Evolutionary conservation across 2,329 filamentous ascomycete genomes (phyloP).

Genomic region (Aspergillus vadensis): DNA sequence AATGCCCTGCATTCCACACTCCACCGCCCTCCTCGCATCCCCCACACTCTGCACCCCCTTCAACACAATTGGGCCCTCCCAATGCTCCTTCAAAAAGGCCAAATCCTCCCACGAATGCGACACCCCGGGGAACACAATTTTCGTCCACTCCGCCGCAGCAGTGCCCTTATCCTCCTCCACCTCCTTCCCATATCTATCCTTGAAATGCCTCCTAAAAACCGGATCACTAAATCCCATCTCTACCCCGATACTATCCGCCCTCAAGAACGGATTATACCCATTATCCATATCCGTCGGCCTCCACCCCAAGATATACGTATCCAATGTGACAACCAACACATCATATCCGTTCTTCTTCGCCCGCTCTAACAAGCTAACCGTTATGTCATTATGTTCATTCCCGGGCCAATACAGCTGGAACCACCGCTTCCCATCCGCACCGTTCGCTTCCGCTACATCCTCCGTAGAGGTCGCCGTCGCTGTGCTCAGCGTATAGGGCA

Average conservation of each 20-base stretch:
- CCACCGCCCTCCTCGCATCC: slow-evolving; percentile 49
- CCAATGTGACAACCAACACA: slow-evolving; percentile 70
- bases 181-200: slow-evolving; percentile 44
- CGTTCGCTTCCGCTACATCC: slow-evolving; percentile 62
- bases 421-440: slow-evolving; percentile 59
- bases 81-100: slow-evolving; percentile 56
- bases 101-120: slow-evolving; percentile 64
- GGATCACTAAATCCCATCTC: slow-evolving; percentile 66
- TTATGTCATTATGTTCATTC: slow-evolving; percentile 61
- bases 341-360: slow-evolving; percentile 63
- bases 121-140: slow-evolving; percentile 55
- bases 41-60: slow-evolving; percentile 56
- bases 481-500: slow-evolving; percentile 69
- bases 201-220: slow-evolving; percentile 60
- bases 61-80: slow-evolving; percentile 63
- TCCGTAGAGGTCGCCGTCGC: slow-evolving; percentile 65
- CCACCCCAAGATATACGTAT: slow-evolving; percentile 70
- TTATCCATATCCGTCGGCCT: slow-evolving; percentile 66
- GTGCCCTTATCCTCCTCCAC: slow-evolving; percentile 49
- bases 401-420: slow-evolving; percentile 74
- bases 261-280: slow-evolving; percentile 48
- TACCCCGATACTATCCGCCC: slow-evolving; percentile 50
- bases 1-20: slow-evolving; percentile 50
- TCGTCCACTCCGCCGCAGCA: slow-evolving; percentile 55
- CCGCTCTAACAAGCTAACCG: slow-evolving; percentile 60